Evolutionary conservation across 2,329 filamentous ascomycete species (phyloP).

Genomic region (Cladophialophora yegresii): DNA sequence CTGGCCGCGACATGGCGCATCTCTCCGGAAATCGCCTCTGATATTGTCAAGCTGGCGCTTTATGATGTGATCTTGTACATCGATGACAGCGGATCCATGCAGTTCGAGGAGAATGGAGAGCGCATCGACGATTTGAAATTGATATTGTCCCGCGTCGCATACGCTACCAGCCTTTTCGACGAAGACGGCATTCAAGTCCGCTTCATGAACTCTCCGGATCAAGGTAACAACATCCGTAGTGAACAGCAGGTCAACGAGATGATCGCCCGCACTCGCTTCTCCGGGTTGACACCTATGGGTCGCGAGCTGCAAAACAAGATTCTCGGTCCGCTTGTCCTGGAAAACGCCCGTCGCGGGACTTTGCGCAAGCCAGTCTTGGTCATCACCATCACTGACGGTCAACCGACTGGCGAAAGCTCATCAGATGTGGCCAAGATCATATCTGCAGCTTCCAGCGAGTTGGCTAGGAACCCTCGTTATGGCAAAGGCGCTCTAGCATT

Average conservation of each 20-base stretch:
- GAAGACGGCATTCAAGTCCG: conserved; percentile 67
- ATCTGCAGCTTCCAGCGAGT: conserved; percentile 55
- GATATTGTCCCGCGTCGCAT: conserved; percentile 64
- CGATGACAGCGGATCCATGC: conserved; percentile 70
- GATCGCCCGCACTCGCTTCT: conserved; percentile 62
- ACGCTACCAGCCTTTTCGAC: conserved; percentile 68
- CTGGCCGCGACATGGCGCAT: conserved; percentile 61
- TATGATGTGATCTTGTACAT: conserved; percentile 66
- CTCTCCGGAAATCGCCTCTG: conserved; percentile 61
- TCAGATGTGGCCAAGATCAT: conserved; percentile 61
- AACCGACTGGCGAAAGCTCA: conserved; percentile 63
- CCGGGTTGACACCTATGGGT: conserved; percentile 67
- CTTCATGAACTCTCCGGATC: conserved; percentile 66
- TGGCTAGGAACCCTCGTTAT: conserved; percentile 53
- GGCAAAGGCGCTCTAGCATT: conserved; percentile 63
- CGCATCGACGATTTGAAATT: conserved; percentile 67
- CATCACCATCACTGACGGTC: conserved; percentile 67
- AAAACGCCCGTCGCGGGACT: conserved; percentile 54
- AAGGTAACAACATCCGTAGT: conserved; percentile 57
- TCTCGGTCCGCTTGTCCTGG: conserved; percentile 61
- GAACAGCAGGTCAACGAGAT: conserved; percentile 61
- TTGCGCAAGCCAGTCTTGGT: conserved; percentile 66
- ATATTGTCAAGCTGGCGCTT: conserved; percentile 63
- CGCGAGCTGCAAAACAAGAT: conserved; percentile 64
- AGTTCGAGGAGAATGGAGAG: conserved; percentile 66